phyloP scores from a whole-genome alignment of 148 eudicot genomes.

The Spergularia bocconei region DNA sequence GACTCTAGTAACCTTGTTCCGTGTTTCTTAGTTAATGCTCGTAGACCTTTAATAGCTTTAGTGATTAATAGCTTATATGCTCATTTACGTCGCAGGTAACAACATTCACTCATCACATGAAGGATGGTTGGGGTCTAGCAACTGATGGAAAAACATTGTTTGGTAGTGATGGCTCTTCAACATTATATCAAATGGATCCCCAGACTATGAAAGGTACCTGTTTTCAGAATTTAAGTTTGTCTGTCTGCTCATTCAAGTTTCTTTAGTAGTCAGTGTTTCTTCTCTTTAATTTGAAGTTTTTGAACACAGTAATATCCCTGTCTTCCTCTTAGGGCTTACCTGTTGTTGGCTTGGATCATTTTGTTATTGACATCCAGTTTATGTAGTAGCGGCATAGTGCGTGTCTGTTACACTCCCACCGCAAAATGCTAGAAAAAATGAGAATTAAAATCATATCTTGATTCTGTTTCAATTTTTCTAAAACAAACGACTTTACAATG shows the following conservation, averaged over 20 bases:
- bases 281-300: background rate
- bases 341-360: background rate
- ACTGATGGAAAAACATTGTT: conserved; percentile 77
- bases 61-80: conserved; percentile 12
- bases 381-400: background rate
- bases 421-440: background rate
- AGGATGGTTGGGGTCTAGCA: conserved; percentile 96
- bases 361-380: background rate
- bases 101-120: conserved; percentile 73
- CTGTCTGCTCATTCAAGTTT: background rate
- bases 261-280: background rate
- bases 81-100: conserved; percentile 45
- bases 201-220: conserved; percentile 65
- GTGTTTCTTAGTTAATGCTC: background rate
- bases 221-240: background rate
- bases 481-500: background rate
- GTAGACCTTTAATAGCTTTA: background rate
- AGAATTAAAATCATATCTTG: no score
- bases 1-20: background rate
- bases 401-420: background rate
- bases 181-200: conserved; percentile 75
- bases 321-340: background rate
- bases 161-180: conserved; percentile 94
- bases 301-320: background rate
- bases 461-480: no score